phyloP scores from a whole-genome alignment of 768 basidiomycete species.

The Leccinum variicolor region DNA sequence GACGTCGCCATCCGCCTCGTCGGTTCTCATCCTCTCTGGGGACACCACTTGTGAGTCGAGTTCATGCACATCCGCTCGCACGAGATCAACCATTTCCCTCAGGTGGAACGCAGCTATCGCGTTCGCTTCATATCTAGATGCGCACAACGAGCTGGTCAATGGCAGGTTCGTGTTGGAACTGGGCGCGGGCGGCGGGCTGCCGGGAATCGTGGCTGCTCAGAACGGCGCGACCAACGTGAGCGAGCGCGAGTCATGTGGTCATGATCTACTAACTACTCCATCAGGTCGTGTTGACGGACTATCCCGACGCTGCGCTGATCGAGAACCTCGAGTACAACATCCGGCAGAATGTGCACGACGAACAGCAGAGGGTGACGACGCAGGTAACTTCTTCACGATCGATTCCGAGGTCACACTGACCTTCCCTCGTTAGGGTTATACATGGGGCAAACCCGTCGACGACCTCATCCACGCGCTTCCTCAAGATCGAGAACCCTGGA shows the following conservation, averaged over 20 bases:
- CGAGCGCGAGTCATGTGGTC: not conserved
- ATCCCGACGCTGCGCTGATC: conserved; percentile 76
- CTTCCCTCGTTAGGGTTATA: conserved; percentile 59
- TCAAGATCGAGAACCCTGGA: conserved; percentile 10
- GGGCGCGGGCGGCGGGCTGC: conserved; percentile 91
- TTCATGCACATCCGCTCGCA: not conserved
- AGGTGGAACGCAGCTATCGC: conserved; percentile 83
- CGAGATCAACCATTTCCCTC: not conserved
- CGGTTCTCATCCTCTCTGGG: conserved; percentile 81
- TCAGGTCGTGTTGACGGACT: conserved; percentile 87
- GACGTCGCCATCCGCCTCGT: conserved; percentile 65
- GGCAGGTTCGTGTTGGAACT: conserved; percentile 71
- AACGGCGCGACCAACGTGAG: conserved; percentile 66
- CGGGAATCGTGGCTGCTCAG: conserved; percentile 70
- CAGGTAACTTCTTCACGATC: conserved; percentile 31
- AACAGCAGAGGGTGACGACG: conserved; percentile 27
- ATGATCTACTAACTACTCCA: not conserved
- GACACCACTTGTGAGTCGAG: conserved; percentile 63
- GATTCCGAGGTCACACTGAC: not conserved
- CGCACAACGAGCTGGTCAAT: conserved; percentile 43
- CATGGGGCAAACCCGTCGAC: conserved; percentile 67
- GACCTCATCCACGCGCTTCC: conserved; percentile 28
- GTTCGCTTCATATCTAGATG: conserved; percentile 68
- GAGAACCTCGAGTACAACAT: conserved; percentile 76
- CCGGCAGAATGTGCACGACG: conserved; percentile 44